Evolutionary conservation across 1,284 basidiomycete genomes (phyloP).

Genomic region (Grifola frondosa): DNA sequence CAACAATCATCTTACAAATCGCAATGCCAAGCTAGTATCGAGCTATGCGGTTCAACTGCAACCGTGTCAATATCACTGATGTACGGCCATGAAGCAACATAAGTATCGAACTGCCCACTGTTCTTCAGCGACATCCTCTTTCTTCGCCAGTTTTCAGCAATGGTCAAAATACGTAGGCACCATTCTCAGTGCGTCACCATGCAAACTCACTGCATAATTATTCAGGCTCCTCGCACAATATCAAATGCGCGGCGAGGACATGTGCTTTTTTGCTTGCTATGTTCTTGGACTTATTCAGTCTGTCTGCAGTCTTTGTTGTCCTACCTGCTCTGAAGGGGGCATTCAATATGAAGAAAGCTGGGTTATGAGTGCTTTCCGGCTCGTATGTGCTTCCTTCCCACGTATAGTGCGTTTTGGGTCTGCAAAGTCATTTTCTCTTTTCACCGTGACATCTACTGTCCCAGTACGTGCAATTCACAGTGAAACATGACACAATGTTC

Average conservation of each 20-base stretch:
- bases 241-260: constrained; percentile 19
- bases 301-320: constrained; percentile 32
- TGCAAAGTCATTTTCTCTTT: not conserved
- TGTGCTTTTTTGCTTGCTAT: constrained; percentile 31
- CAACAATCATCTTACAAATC: no score
- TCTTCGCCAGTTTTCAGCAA: no score
- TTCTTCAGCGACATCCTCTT: no score
- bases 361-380: constrained; percentile 36
- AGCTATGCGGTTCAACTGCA: no score
- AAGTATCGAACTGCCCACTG: no score
- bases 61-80: no score
- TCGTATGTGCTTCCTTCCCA: constrained; percentile 38
- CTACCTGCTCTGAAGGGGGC: constrained; percentile 22
- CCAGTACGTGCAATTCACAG: constrained; percentile 27
- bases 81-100: no score
- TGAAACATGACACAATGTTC: not conserved
- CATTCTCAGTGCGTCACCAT: no score
- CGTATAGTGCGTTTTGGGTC: constrained; percentile 22
- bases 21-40: no score
- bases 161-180: no score
- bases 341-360: constrained; percentile 29
- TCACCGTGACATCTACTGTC: constrained; percentile 32
- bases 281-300: constrained; percentile 38
- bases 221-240: no score
- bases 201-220: no score